Percentiles rank a stretch among this genome's conserved stretches.
Evolutionary conservation across 2,329 filamentous ascomycete species (phyloP).

Genomic region (Fusarium torreyae): DNA sequence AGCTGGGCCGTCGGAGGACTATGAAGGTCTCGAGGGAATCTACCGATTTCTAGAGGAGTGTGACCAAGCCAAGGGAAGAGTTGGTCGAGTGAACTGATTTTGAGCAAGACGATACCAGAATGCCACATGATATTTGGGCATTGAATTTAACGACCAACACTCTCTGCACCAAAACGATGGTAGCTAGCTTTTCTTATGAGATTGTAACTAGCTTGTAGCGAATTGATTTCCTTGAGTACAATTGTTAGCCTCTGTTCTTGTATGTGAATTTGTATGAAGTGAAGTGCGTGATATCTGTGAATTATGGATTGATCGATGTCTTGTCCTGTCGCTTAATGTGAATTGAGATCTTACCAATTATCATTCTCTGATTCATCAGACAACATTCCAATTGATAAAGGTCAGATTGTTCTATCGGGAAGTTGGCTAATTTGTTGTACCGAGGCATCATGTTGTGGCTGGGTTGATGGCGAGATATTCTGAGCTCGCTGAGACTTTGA

Average conservation of each 20-base stretch:
- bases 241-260: neutral
- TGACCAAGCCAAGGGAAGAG: conserved; percentile 60
- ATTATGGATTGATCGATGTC: neutral
- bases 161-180: conserved; percentile 43
- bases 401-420: conserved; percentile 26
- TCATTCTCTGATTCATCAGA: neutral
- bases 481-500: conserved; percentile 1
- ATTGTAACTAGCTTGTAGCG: conserved; percentile 35
- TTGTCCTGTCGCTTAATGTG: neutral
- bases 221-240: conserved; percentile 46
- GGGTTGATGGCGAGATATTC: conserved; percentile 10
- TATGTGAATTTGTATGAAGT: neutral
- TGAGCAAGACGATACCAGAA: conserved; percentile 41
- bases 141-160: conserved; percentile 46
- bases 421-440: conserved; percentile 26
- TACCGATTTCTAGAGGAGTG: conserved; percentile 73
- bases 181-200: conserved; percentile 35
- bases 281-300: conserved; percentile 4
- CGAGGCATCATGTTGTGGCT: conserved; percentile 31
- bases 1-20: conserved; percentile 63
- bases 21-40: conserved; percentile 70
- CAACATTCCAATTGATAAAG: neutral
- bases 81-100: conserved; percentile 49
- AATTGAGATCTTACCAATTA: neutral
- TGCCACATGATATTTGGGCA: conserved; percentile 27